phyloP scores from a whole-genome alignment of 805 yeast genomes.

The Zygotorulaspora danielsina region DNA sequence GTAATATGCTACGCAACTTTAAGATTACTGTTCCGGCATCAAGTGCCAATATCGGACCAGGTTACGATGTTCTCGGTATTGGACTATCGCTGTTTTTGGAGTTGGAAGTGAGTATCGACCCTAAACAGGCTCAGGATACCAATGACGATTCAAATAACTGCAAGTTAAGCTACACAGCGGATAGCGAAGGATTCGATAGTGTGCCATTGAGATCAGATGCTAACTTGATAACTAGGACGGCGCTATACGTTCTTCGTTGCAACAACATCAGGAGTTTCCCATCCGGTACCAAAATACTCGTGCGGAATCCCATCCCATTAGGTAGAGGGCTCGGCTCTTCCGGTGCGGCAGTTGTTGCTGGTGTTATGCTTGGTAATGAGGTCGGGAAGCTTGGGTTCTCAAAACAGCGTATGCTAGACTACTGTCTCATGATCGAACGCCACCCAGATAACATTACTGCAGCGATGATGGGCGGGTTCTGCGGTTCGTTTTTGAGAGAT shows the following conservation, averaged over 20 bases:
- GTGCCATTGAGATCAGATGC: slow-evolving; percentile 76
- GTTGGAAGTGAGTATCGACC: slow-evolving; percentile 63
- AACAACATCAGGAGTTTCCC: slow-evolving; percentile 76
- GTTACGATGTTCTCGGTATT: slow-evolving; percentile 93
- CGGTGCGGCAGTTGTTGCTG: slow-evolving; percentile 98
- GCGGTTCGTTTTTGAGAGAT: slow-evolving; percentile 88
- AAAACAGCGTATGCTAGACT: slow-evolving; percentile 84
- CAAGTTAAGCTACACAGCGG: slow-evolving; percentile 58
- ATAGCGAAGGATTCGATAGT: slow-evolving; percentile 69
- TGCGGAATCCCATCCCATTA: slow-evolving; percentile 86
- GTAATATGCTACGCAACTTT: slow-evolving; percentile 47
- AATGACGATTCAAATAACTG: slow-evolving; percentile 65
- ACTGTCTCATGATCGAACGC: slow-evolving; percentile 93
- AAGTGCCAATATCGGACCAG: slow-evolving; percentile 97
- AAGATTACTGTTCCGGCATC: slow-evolving; percentile 85
- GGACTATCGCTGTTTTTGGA: slow-evolving; percentile 75
- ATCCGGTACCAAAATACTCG: slow-evolving; percentile 71
- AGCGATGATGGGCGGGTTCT: slow-evolving; percentile 98
- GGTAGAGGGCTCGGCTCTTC: slow-evolving; percentile 97
- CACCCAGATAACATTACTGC: slow-evolving; percentile 99
- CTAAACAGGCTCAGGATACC: slow-evolving; percentile 43
- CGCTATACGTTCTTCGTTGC: slow-evolving; percentile 84
- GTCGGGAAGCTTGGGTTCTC: slow-evolving; percentile 68
- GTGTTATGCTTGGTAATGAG: slow-evolving; percentile 84
- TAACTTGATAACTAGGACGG: slow-evolving; percentile 88